These are phyloP conservation scores for Pulveroboletus sp. DNA, from an alignment of 768 basidiomycete genomes.

Conservation along the genomic window DNA sequence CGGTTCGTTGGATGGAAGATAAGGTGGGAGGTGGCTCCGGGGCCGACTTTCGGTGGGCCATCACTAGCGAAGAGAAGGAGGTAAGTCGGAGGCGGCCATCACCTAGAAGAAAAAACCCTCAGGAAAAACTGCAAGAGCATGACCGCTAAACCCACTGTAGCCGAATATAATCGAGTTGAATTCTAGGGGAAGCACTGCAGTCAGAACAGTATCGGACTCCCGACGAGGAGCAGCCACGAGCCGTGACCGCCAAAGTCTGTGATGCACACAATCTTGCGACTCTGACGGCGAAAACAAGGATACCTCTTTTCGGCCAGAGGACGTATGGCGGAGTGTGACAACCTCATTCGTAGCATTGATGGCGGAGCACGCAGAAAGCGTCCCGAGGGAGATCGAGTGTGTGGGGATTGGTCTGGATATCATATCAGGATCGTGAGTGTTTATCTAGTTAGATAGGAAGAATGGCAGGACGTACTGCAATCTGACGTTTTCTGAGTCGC, in stretches of 20 bases:
- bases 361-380: not conserved
- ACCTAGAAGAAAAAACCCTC: conserved; percentile 33
- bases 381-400: conserved; percentile 10
- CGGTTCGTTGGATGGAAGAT: conserved; percentile 1
- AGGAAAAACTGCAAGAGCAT: not conserved
- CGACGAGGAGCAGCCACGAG: not conserved
- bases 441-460: not conserved
- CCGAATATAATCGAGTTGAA: conserved; percentile 59
- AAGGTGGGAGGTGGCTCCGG: conserved; percentile 1
- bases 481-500: conserved; percentile 5
- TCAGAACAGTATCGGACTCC: conserved; percentile 22
- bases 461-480: conserved; percentile 18
- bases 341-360: conserved; percentile 13
- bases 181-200: conserved; percentile 52
- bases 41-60: not conserved
- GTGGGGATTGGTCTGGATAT: conserved; percentile 11
- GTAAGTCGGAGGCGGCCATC: conserved; percentile 51
- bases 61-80: conserved; percentile 38
- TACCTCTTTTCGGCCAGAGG: conserved; percentile 18
- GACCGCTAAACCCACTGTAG: conserved; percentile 43
- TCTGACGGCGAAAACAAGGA: conserved; percentile 7
- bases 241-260: conserved; percentile 23
- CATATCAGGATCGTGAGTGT: conserved; percentile 4
- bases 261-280: conserved; percentile 6
- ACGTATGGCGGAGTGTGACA: conserved; percentile 19